Percentiles rank a stretch among this genome's conserved stretches.
Evolutionary conservation across 306 rosid genomes (phyloP).

Genomic region (Oxytropis ochrocephala): DNA sequence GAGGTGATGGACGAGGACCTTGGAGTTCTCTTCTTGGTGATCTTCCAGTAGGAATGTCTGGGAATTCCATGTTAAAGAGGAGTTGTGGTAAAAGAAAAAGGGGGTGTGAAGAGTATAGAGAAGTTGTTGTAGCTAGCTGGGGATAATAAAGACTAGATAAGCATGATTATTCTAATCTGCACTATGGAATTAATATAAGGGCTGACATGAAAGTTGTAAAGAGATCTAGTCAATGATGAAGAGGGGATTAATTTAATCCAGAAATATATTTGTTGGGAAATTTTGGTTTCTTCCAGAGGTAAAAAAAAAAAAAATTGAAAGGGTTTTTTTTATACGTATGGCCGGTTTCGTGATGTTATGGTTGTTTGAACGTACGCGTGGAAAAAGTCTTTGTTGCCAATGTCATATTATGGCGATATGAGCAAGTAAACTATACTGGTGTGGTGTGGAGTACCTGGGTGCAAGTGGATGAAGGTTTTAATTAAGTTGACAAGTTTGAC

Average conservation of each 20-base stretch:
- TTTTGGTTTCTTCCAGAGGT: constrained; percentile 15
- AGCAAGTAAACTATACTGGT: neutral
- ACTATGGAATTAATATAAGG: neutral
- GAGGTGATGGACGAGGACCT: constrained; percentile 77
- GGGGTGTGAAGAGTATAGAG: neutral
- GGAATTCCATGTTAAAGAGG: constrained; percentile 21
- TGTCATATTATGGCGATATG: constrained; percentile 17
- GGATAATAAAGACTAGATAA: neutral
- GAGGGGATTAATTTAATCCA: constrained; percentile 5
- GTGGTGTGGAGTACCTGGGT: neutral
- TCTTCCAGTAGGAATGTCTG: constrained; percentile 30
- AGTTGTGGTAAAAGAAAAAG: neutral
- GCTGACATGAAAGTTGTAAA: constrained; percentile 19
- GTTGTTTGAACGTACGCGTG: constrained; percentile 48
- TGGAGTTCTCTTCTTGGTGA: constrained; percentile 70
- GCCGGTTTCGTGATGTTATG: constrained; percentile 56
- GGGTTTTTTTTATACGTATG: neutral
- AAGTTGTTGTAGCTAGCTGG: neutral
- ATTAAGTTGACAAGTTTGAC: constrained; percentile 7
- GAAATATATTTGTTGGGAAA: constrained; percentile 3
- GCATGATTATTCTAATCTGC: constrained; percentile 3
- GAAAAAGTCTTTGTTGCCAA: constrained; percentile 31
- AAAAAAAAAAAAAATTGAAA: neutral
- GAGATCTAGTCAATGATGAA: constrained; percentile 40
- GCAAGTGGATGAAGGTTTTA: neutral